Base-by-base conservation (phyloP, 192 early-diverging fungal species). In the Coemansia sp. region DNA sequence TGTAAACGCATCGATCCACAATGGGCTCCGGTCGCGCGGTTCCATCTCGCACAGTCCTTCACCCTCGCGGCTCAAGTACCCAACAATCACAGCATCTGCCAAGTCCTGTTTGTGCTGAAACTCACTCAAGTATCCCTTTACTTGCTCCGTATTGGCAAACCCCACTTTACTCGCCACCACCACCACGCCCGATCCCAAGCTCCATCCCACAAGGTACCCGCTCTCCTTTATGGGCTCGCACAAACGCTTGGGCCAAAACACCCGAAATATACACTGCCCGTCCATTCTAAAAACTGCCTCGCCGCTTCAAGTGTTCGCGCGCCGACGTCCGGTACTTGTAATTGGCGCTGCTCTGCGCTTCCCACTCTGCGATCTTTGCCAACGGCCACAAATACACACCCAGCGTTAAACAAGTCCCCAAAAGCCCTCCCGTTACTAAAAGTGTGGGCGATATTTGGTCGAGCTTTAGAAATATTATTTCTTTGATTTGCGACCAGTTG, bases 401-500 rank as follows among this genome's bases (percentile, higher is more conserved):
- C 44, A 83, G 73, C 14, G 66, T 23, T 6, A 56, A 15, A 10
- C 71, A n/a, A 1, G 78, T 81, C 2, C 44, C 44, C 10, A 42
- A 3, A 9, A 83, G 26, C 7, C 70, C 72, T 1, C 78, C 52
- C 5, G 64, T 22, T 3, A 58, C 66, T 19, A 83, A 64, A 0
- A 74, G 69, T 3, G 59, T 48, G 14, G 75, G 81, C 21, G 75
- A 65, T 21, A 78, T 62, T 60, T 78, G 75, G 36, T 62, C 61
- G 23, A 78, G 75, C 60, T 71, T 61, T 21, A 55, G 38, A 15
- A 69, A 50, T 0, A 68, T 64, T 3, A 69, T 57, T 42, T 83
- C 75, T 34, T 83, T 78, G 47, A 78, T 68, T 46, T 78, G 71
- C 48, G 53, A 66, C 68, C 75, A 78, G 70, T 78, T 83, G 60